Evolutionary conservation across 2,329 filamentous ascomycete genomes (phyloP), one percentile per base, ranked within the genome.

Genomic region (Monosporascus sp.): DNA sequence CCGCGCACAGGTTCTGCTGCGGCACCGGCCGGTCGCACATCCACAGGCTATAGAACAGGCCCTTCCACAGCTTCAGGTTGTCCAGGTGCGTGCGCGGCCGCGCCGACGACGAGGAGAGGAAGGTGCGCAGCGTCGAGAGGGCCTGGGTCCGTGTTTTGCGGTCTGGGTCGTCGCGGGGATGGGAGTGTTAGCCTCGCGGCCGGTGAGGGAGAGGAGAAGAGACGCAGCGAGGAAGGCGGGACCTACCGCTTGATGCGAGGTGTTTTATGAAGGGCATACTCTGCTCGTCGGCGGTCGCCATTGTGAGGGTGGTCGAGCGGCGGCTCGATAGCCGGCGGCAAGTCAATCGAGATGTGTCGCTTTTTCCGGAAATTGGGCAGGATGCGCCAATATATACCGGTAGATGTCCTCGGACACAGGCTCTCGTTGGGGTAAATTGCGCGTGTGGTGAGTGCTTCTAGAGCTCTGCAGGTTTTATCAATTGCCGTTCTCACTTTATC

Each of bases 1-100:
- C 86, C 60, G 79, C 74, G 61, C 89, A 88, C 46, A 97, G 87
- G 44, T 82, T 82, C 76, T 96, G 91, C 76, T 97, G 93, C 3
- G 89, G 86, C n/a, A 86, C 74, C 11, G 91, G 87, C 48, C 91
- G 89, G 77, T 97, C 92, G 70, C 87, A 91, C 86, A 96, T 94
- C 87, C 91, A 97, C 65, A 94, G 83, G 66, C 87, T 87, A 78
- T 91, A 97, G 77, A 94, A 97, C 20, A 97, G 82, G 5, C 91
- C 93, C 68, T 95, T 96, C 91, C 91, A 96, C 60, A 97, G 81
- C 75, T 96, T 96, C 56, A 93, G 78, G 49, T 90, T 77, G 59
- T 96, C 91, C 60, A 88, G 70, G 41, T 82, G 75, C 18, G 82
- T 74, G 56, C 97, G 82, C 51, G 79, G 69, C 51, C 70, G 76